Percentiles rank a stretch among this genome's conserved stretches.
phyloP scores from a whole-genome alignment of 805 yeast species.

The Saccharomycopsis synnaedendra region DNA sequence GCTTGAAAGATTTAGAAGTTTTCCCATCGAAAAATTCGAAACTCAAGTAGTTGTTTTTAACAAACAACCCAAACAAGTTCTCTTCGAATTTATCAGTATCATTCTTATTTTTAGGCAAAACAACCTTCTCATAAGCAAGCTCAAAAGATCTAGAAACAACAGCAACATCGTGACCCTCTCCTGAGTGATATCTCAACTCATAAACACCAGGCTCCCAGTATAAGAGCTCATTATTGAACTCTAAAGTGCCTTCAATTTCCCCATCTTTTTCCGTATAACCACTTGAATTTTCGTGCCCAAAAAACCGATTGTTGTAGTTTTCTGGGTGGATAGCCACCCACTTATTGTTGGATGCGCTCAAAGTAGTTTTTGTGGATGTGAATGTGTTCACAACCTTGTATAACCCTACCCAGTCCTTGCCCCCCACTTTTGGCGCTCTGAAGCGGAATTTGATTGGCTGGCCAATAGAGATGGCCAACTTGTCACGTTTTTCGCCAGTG shows the following conservation, averaged over 20 bases:
- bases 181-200: slow-evolving; percentile 63
- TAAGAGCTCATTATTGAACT: slow-evolving; percentile 36
- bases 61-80: slow-evolving; percentile 7
- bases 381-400: slow-evolving; percentile 54
- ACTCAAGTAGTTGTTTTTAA: slow-evolving; percentile 5
- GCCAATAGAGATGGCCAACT: slow-evolving; percentile 30
- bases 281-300: slow-evolving; percentile 7
- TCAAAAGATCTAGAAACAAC: slow-evolving; percentile 57
- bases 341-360: slow-evolving; percentile 51
- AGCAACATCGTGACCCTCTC: slow-evolving; percentile 59
- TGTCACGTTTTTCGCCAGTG: slow-evolving; percentile 4
- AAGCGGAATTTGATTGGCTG: slow-evolving; percentile 43
- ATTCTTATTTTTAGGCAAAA: slow-evolving; percentile 18
- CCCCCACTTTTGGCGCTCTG: slow-evolving; percentile 36
- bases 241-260: slow-evolving; percentile 32
- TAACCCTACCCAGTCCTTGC: slow-evolving; percentile 67
- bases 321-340: slow-evolving; percentile 41
- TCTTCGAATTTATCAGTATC: slow-evolving; percentile 8
- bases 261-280: slow-evolving; percentile 13
- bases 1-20: not conserved
- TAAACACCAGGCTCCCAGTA: slow-evolving; percentile 61
- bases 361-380: slow-evolving; percentile 41
- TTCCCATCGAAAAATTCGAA: slow-evolving; percentile 1
- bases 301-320: slow-evolving; percentile 22
- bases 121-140: slow-evolving; percentile 30